Base-by-base conservation (phyloP, 345 rosid species). In the Conringia planisiliqua region DNA sequence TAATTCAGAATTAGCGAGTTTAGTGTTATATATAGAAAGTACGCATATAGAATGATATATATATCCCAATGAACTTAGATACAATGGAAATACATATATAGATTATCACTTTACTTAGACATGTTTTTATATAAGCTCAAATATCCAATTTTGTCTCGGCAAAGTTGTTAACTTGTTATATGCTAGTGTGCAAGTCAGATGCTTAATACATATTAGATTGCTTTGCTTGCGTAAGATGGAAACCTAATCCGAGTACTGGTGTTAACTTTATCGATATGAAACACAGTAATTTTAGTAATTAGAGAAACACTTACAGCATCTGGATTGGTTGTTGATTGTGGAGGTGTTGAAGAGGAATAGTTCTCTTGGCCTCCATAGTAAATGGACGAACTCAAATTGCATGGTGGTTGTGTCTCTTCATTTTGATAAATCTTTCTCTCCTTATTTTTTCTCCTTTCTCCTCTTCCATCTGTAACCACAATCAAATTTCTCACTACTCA, bases 311-410 rank as follows among this genome's bases (percentile, higher is more conserved):
- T 48, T 78, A 82, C 62, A 73, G 67, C 61, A 89, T 81, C 30
- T 82, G 86, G 32, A 81, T 29, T 39, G 63, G 57, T 51, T 42
- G 83, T 75, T 71, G 86, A 72, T 39, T 27, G 73, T 17, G 64
- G 42, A 27, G 64, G 54, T 42, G 43, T 43, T 63, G 74, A 79
- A 52, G 90, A 83, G 57, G 94, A 82, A 80, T 86, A 93, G 76
- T 87, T 84, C 46, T 93, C 97, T 78, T 88, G 98, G 68, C 98
- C 98, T 42, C 97, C 98, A 76, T 93, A 93, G 84, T 86, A 80
- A 58, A 93, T 93, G 13, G 98, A 93, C 56, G 98, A 93, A 73
- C 92, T 89, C 29, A 86, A 74, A 67, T 90, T 82, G 78, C 86
- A 84, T 60, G 98, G 97, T 63, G 75, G 71, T 59, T 86, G 92